Percentiles rank a stretch among this genome's conserved stretches.
Conservation (phyloP, 345 rosid species). For the Noccaea caerulescens region DNA sequence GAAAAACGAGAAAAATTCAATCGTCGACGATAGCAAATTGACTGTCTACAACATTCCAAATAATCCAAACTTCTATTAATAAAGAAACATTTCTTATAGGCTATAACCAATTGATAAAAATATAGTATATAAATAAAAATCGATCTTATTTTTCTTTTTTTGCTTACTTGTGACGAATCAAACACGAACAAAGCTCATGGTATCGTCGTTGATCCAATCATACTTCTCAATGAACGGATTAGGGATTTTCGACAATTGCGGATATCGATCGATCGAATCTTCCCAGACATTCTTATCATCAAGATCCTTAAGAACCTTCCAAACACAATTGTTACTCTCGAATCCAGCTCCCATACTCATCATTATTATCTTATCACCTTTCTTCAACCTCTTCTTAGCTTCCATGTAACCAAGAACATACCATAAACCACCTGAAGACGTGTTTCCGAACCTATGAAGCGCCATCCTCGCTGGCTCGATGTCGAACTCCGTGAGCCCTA, state of each 20-base stretch:
- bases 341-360: conserved; percentile 73
- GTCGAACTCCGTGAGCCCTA: conserved; percentile 59
- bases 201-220: conserved; percentile 46
- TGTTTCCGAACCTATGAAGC: conserved; percentile 77
- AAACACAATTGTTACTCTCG: conserved; percentile 61
- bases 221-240: conserved; percentile 39
- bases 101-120: conserved; percentile 1
- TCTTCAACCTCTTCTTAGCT: conserved; percentile 61
- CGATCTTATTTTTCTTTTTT: neutral
- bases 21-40: conserved; percentile 18
- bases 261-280: conserved; percentile 38
- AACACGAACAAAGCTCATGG: conserved; percentile 43
- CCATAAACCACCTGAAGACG: conserved; percentile 84
- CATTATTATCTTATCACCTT: conserved; percentile 55
- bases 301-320: conserved; percentile 58
- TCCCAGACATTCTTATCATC: conserved; percentile 42
- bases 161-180: conserved; percentile 34
- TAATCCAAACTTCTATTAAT: conserved; percentile 20
- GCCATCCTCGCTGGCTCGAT: conserved; percentile 86
- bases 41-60: conserved; percentile 27
- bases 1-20: neutral
- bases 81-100: conserved; percentile 20
- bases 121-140: neutral
- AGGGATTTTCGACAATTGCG: conserved; percentile 31
- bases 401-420: conserved; percentile 77